Conservation (phyloP, 1,284 basidiomycete species). For the Mycosarcoma mackinlayi region DNA sequence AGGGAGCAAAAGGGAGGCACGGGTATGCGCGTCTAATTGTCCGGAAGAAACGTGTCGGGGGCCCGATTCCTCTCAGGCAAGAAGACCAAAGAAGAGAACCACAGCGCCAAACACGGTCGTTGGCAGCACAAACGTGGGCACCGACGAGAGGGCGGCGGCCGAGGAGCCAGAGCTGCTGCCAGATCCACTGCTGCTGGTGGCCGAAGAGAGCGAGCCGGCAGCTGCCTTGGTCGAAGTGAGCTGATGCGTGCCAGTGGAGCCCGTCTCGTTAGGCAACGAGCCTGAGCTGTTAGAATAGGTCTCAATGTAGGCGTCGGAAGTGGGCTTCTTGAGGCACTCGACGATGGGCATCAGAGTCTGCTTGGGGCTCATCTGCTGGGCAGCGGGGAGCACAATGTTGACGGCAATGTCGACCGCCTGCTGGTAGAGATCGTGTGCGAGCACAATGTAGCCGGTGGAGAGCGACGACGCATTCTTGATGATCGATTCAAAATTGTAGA, state of each 20-base stretch:
- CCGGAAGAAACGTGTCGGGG: not conserved
- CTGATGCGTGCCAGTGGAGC: constrained; percentile 33
- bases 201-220: constrained; percentile 21
- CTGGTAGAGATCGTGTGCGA: constrained; percentile 70
- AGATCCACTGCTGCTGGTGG: constrained; percentile 7
- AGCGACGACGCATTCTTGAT: constrained; percentile 58
- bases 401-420: constrained; percentile 65
- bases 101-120: constrained; percentile 29
- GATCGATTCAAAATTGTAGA: constrained; percentile 56
- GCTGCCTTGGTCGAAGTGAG: constrained; percentile 31
- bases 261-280: constrained; percentile 40
- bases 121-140: constrained; percentile 25
- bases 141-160: constrained; percentile 16
- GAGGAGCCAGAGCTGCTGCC: constrained; percentile 20
- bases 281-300: constrained; percentile 58
- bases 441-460: constrained; percentile 89
- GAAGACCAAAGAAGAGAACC: constrained; percentile 34
- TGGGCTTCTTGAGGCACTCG: constrained; percentile 52
- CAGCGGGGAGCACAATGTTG: constrained; percentile 60
- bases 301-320: constrained; percentile 59
- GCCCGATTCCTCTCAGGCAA: constrained; percentile 18
- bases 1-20: not conserved
- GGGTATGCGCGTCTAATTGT: constrained; percentile 5
- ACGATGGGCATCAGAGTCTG: constrained; percentile 73
- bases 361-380: constrained; percentile 70